phyloP scores from a whole-genome alignment of 352 stramenopile genomes.

The Globisporangium cylindrosporum region DNA sequence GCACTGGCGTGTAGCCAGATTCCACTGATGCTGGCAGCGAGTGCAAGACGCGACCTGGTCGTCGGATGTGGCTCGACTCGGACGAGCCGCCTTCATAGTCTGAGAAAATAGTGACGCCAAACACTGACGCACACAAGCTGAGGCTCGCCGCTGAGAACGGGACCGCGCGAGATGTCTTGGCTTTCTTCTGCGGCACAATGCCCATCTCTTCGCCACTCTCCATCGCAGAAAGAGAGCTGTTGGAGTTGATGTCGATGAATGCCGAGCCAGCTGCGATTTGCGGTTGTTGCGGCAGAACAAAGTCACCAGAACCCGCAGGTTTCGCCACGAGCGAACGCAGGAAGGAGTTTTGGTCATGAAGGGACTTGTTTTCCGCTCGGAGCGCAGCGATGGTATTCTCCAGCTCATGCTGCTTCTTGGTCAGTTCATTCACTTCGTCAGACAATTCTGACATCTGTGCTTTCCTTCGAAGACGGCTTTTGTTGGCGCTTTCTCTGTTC shows the following conservation, averaged over 20 bases:
- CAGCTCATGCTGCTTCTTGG: slow-evolving; percentile 66
- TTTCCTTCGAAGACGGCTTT: slow-evolving; percentile 70
- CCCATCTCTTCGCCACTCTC: slow-evolving; percentile 26
- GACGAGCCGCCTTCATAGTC: slow-evolving; percentile 43
- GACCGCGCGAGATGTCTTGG: slow-evolving; percentile 33
- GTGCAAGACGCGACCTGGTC: slow-evolving; percentile 59
- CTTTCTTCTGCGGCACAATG: slow-evolving; percentile 33
- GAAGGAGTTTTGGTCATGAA: slow-evolving; percentile 76
- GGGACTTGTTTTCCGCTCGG: slow-evolving; percentile 75
- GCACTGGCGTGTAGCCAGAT: slow-evolving; percentile 31
- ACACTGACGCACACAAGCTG: slow-evolving; percentile 68
- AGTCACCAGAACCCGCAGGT: slow-evolving; percentile 9
- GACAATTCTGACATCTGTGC: slow-evolving; percentile 60
- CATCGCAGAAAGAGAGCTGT: slow-evolving; percentile 21
- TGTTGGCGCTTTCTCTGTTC: slow-evolving; percentile 85
- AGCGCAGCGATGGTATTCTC: slow-evolving; percentile 66
- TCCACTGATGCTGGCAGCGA: slow-evolving; percentile 34
- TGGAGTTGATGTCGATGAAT: slow-evolving; percentile 1
- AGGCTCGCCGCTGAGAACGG: slow-evolving; percentile 58
- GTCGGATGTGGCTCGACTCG: slow-evolving; percentile 41
- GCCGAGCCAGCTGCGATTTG: slow-evolving; percentile 18
- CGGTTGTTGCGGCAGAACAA: slow-evolving; percentile 27
- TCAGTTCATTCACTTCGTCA: slow-evolving; percentile 56
- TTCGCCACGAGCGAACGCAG: slow-evolving; percentile 66
- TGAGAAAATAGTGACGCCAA: slow-evolving; percentile 71